Conservation (phyloP, 768 basidiomycete species). For the Macrolepiota dolichaula region DNA sequence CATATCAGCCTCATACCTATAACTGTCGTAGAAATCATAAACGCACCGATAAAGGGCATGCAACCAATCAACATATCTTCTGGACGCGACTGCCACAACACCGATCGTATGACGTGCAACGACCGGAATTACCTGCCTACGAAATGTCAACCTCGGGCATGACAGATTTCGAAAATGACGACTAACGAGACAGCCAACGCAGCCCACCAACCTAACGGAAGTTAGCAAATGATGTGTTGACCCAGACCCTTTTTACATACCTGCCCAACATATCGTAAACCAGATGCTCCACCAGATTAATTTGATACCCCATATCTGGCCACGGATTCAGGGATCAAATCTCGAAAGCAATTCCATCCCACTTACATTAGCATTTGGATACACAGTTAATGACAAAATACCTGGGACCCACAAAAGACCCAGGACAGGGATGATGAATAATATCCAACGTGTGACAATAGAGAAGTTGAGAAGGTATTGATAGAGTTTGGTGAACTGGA, state of each 20-base stretch:
- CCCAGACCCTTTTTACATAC: constrained; percentile 28
- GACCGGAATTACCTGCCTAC: constrained; percentile 45
- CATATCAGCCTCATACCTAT: not conserved
- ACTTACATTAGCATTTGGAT: constrained; percentile 50
- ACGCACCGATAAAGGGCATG: constrained; percentile 57
- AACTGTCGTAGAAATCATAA: not conserved
- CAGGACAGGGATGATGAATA: constrained; percentile 76
- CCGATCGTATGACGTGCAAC: constrained; percentile 66
- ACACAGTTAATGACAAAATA: constrained; percentile 55
- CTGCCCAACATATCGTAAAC: constrained; percentile 77
- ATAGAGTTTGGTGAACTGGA: constrained; percentile 60
- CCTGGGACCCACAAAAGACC: constrained; percentile 70
- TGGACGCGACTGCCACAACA: constrained; percentile 63
- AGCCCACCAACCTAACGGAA: constrained; percentile 70
- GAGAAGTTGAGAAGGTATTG: constrained; percentile 73
- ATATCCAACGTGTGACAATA: constrained; percentile 74
- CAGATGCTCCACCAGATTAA: constrained; percentile 84
- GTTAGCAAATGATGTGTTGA: not conserved
- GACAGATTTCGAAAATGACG: constrained; percentile 15
- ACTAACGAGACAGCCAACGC: constrained; percentile 63
- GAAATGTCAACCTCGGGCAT: constrained; percentile 6
- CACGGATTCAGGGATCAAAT: not conserved
- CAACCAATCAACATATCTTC: constrained; percentile 81
- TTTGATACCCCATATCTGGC: constrained; percentile 54
- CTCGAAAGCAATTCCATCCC: not conserved